Percentiles rank a stretch among this genome's conserved stretches.
These are phyloP conservation scores for Royoungia palumana DNA, from an alignment of 768 basidiomycete genomes.

Conservation along the genomic window DNA sequence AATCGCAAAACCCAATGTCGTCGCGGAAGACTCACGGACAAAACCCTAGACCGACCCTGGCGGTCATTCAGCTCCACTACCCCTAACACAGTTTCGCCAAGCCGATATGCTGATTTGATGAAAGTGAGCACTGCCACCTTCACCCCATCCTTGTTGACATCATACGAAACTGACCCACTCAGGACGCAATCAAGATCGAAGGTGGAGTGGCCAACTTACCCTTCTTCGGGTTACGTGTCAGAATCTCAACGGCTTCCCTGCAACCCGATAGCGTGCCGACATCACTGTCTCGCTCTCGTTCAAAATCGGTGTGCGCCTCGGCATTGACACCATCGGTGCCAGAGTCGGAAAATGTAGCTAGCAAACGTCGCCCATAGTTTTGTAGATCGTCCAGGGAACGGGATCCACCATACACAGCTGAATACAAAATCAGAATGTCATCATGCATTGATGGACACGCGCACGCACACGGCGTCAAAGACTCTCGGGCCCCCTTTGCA, in stretches of 20 bases:
- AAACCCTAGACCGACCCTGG: conserved; percentile 65
- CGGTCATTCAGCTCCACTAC: conserved; percentile 84
- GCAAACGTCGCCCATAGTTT: conserved; percentile 49
- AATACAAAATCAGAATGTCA: conserved; percentile 2
- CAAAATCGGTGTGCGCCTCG: conserved; percentile 24
- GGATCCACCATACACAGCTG: conserved; percentile 9
- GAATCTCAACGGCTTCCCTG: conserved; percentile 85
- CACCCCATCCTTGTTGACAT: conserved; percentile 90
- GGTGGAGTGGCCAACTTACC: conserved; percentile 41
- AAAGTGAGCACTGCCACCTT: conserved; percentile 90
- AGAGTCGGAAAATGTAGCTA: conserved; percentile 44
- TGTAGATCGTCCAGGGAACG: conserved; percentile 45
- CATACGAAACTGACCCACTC: conserved; percentile 70
- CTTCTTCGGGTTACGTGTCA: conserved; percentile 88
- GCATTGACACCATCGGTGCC: conserved; percentile 22
- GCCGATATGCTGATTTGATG: conserved; percentile 83
- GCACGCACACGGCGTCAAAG: conserved; percentile 15
- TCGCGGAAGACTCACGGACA: conserved; percentile 57
- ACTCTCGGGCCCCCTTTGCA: conserved; percentile 7
- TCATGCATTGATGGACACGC: neutral
- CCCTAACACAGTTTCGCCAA: conserved; percentile 90
- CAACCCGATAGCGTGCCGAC: conserved; percentile 50
- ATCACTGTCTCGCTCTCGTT: conserved; percentile 40
- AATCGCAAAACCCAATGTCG: neutral
- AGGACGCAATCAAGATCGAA: neutral